Percentiles rank a stretch among this genome's conserved stretches.
phyloP scores from a whole-genome alignment of 371 early-diverging fungal species.

The Entomophthora muscae region DNA sequence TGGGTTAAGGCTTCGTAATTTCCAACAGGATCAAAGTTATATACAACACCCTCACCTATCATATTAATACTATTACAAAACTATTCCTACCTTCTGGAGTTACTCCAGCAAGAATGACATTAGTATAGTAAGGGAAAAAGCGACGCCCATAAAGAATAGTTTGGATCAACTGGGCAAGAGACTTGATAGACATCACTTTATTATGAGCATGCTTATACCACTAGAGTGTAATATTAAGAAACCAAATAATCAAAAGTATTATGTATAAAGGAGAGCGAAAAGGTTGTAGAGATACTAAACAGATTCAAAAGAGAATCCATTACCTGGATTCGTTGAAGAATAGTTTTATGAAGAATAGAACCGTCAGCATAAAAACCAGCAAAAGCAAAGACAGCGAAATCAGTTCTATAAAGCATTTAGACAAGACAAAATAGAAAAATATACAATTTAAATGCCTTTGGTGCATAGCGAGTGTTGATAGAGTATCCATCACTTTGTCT shows the following conservation, averaged over 20 bases:
- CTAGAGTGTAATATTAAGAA: constrained; percentile 19
- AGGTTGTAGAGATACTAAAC: no score
- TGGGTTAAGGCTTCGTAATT: constrained; percentile 68
- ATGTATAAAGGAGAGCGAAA: no score
- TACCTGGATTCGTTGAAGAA: constrained; percentile 82
- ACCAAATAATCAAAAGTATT: background rate
- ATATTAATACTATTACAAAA: background rate
- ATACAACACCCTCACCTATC: constrained; percentile 74
- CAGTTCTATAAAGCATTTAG: constrained; percentile 26
- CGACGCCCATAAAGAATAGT: constrained; percentile 87
- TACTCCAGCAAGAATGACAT: constrained; percentile 81
- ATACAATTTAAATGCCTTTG: constrained; percentile 80
- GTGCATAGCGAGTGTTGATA: constrained; percentile 88
- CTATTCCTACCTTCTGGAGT: constrained; percentile 56
- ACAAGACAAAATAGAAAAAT: background rate
- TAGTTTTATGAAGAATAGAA: constrained; percentile 60
- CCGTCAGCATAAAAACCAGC: constrained; percentile 95
- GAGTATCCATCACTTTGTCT: constrained; percentile 90
- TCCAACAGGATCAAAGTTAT: constrained; percentile 94
- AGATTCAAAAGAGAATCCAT: constrained; percentile 2
- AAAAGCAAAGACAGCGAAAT: constrained; percentile 70
- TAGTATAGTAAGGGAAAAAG: constrained; percentile 97
- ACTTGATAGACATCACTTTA: constrained; percentile 68
- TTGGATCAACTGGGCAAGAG: constrained; percentile 88
- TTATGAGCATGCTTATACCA: constrained; percentile 85